A percentile compares a stretch with the other conserved stretches of the same genome.
These are phyloP conservation scores for Daedalea quercina DNA, from an alignment of 768 basidiomycete species.

Conservation along the genomic window DNA sequence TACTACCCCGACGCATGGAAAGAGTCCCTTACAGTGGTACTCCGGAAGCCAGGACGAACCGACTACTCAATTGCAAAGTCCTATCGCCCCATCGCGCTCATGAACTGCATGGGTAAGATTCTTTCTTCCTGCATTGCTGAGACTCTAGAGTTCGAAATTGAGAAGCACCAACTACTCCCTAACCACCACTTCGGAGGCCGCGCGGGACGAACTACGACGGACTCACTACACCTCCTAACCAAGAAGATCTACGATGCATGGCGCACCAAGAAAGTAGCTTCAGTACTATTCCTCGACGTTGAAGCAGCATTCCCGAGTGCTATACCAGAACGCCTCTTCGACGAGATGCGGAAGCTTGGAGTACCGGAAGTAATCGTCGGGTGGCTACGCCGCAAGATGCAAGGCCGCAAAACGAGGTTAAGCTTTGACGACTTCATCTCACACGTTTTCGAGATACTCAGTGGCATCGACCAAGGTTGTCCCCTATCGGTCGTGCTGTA, in stretches of 20 bases:
- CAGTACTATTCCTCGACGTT: slow-evolving; percentile 23
- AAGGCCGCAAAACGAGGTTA: slow-evolving; percentile 14
- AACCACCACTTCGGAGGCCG: slow-evolving; percentile 19
- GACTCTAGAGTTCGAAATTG: slow-evolving; percentile 4
- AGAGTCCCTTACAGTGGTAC: slow-evolving; percentile 20
- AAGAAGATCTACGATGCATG: slow-evolving; percentile 18
- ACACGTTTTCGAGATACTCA: slow-evolving; percentile 10
- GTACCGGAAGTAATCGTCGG: too few relatives aligned
- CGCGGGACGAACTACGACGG: slow-evolving; percentile 17
- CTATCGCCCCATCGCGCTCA: slow-evolving; percentile 28
- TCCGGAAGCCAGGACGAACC: slow-evolving; percentile 28
- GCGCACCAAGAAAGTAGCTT: slow-evolving; percentile 7
- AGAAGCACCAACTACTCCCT: slow-evolving; percentile 7
- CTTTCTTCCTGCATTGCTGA: slow-evolving; percentile 17
- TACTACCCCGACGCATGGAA: slow-evolving; percentile 22
- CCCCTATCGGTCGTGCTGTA: slow-evolving; percentile 25
- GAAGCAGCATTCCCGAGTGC: slow-evolving; percentile 27
- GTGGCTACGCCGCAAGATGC: too few relatives aligned
- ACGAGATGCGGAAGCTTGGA: slow-evolving; percentile 10
- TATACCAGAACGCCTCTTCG: slow-evolving; percentile 7
- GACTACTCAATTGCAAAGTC: slow-evolving; percentile 27
- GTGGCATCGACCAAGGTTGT: slow-evolving; percentile 29
- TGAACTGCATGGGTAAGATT: slow-evolving; percentile 15
- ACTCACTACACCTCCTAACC: slow-evolving; percentile 20
- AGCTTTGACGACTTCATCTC: slow-evolving; percentile 22